phyloP scores from a whole-genome alignment of 202 grass and related monocot genomes.

The Alloteropsis angusta region DNA sequence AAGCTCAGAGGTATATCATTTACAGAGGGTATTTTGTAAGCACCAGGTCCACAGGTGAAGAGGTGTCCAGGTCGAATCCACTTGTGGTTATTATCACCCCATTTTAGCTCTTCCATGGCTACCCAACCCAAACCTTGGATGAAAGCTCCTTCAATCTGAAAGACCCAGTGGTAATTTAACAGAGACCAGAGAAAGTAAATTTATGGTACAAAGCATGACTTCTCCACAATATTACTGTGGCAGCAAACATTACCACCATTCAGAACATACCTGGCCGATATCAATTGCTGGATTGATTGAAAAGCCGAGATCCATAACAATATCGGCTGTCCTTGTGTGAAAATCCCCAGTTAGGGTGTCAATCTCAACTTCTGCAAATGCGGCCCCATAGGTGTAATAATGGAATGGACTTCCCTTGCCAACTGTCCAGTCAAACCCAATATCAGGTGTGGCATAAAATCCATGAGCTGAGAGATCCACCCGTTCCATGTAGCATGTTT shows the following conservation, averaged over 20 bases:
- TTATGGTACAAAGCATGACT: not conserved
- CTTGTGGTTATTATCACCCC: constrained; percentile 82
- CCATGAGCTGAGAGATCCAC: constrained; percentile 91
- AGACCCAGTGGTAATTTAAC: constrained; percentile 20
- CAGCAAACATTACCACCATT: not conserved
- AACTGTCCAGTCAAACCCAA: constrained; percentile 54
- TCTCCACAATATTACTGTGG: not conserved
- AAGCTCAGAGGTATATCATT: constrained; percentile 92
- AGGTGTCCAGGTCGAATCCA: constrained; percentile 87
- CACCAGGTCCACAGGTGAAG: constrained; percentile 76
- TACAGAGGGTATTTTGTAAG: constrained; percentile 90
- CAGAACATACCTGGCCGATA: constrained; percentile 68
- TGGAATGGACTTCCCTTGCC: constrained; percentile 76
- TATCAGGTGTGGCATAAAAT: constrained; percentile 79
- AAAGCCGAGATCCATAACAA: constrained; percentile 85
- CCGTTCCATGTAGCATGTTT: constrained; percentile 76
- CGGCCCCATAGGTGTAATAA: constrained; percentile 89
- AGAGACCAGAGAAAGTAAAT: not conserved
- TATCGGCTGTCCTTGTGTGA: constrained; percentile 64
- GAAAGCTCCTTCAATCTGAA: constrained; percentile 96
- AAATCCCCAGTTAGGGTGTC: constrained; percentile 95
- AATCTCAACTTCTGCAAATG: constrained; percentile 97
- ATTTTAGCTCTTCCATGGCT: constrained; percentile 90
- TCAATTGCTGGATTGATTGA: constrained; percentile 98
- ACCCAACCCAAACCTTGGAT: constrained; percentile 93